phyloP scores from a whole-genome alignment of 2,329 filamentous ascomycete species.

The Colletotrichum tofieldiae region DNA sequence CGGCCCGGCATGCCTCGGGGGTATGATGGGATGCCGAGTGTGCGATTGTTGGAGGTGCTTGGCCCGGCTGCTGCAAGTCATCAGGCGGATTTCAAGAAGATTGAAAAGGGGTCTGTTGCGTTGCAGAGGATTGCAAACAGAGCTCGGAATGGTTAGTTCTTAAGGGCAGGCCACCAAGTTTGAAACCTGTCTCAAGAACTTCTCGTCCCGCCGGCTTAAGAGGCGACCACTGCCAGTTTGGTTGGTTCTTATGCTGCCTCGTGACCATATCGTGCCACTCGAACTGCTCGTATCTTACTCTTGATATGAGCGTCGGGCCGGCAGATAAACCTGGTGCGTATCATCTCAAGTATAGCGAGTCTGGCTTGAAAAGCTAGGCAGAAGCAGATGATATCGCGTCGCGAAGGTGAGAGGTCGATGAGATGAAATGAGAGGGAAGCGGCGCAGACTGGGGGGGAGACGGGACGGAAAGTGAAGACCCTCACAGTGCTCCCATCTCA shows the following conservation, averaged over 20 bases:
- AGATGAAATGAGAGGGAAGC: background rate
- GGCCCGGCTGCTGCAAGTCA: slow-evolving; percentile 23
- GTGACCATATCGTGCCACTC: too few species aligned
- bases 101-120: slow-evolving; percentile 6
- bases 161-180: background rate
- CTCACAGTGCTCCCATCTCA: background rate
- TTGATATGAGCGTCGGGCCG: too few species aligned
- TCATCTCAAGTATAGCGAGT: too few species aligned
- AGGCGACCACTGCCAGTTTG: background rate
- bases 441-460: background rate
- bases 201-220: background rate
- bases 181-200: background rate
- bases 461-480: background rate
- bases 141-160: background rate
- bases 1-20: slow-evolving; percentile 7
- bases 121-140: slow-evolving; percentile 11
- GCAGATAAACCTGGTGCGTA: too few species aligned
- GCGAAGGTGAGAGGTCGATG: background rate
- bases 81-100: background rate
- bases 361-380: background rate
- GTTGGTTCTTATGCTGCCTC: too few species aligned
- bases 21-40: background rate
- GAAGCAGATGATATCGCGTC: background rate
- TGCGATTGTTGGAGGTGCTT: slow-evolving; percentile 3
- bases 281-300: too few species aligned